phyloP scores from a whole-genome alignment of 179 eudicot species.

The Corrigiola litoralis region DNA sequence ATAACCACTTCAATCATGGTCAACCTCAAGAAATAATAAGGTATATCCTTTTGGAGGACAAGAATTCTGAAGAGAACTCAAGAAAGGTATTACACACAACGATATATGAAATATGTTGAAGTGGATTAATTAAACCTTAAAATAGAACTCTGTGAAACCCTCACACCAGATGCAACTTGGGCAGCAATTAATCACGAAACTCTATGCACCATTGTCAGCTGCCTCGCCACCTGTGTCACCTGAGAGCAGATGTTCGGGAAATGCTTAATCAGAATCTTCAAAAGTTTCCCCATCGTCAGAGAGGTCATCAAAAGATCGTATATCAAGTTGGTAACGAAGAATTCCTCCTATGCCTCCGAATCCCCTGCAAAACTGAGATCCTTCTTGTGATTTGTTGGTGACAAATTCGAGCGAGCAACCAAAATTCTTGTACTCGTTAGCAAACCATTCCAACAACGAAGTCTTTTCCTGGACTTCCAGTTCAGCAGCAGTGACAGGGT shows the following conservation, averaged over 20 bases:
- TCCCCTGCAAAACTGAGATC: conserved; percentile 34
- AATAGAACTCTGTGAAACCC: conserved; percentile 14
- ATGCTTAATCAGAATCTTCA: conserved; percentile 25
- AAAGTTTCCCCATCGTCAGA: conserved; percentile 27
- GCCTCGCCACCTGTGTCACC: neutral
- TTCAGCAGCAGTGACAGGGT: conserved; percentile 23
- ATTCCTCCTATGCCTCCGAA: conserved; percentile 35
- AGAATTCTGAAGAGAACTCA: conserved; percentile 13
- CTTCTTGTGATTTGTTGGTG: conserved; percentile 32
- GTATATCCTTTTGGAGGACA: conserved; percentile 13
- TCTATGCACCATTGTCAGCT: neutral
- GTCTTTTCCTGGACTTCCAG: conserved; percentile 29
- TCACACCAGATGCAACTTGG: neutral
- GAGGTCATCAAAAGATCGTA: conserved; percentile 30
- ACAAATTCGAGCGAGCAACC: conserved; percentile 35
- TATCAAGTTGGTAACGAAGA: conserved; percentile 35
- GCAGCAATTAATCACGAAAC: conserved; percentile 3
- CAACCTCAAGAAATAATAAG: conserved; percentile 10
- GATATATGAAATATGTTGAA: conserved; percentile 12
- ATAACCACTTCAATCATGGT: conserved; percentile 14
- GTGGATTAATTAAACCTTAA: conserved; percentile 13
- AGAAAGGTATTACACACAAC: conserved; percentile 20
- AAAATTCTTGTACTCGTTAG: conserved; percentile 36
- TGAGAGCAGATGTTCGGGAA: neutral
- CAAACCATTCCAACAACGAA: conserved; percentile 33